These are phyloP conservation scores for Cubamyces lactineus DNA, from an alignment of 768 basidiomycete genomes.

Conservation along the genomic window DNA sequence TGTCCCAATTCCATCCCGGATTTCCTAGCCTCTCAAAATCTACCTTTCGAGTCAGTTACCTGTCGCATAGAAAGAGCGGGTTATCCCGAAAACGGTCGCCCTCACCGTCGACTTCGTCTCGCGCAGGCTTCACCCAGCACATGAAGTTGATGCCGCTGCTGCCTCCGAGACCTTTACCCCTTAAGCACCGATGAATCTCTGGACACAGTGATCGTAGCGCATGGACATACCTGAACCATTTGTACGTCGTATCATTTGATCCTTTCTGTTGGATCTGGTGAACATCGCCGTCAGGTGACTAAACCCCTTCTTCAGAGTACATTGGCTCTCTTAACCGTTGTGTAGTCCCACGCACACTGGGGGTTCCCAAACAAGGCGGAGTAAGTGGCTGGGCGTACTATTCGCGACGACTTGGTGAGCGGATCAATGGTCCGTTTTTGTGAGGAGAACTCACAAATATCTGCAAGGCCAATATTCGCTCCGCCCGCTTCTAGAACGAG, in stretches of 20 bases:
- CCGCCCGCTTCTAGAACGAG: slow-evolving; percentile 41
- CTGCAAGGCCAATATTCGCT: slow-evolving; percentile 23
- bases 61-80: too few species aligned
- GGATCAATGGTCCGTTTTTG: too few species aligned
- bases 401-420: too few species aligned
- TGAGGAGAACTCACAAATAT: slow-evolving; percentile 18
- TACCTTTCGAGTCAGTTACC: background rate
- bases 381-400: slow-evolving; percentile 27
- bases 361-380: slow-evolving; percentile 27
- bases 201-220: background rate
- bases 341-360: slow-evolving; percentile 24
- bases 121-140: slow-evolving; percentile 29
- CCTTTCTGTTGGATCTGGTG: slow-evolving; percentile 20
- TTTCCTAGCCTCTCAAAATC: slow-evolving; percentile 34
- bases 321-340: slow-evolving; percentile 21
- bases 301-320: too few species aligned
- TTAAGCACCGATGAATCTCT: background rate
- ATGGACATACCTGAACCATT: slow-evolving; percentile 20
- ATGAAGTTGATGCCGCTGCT: slow-evolving; percentile 33
- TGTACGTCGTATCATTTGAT: slow-evolving; percentile 8
- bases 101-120: slow-evolving; percentile 31
- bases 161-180: slow-evolving; percentile 35
- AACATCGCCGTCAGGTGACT: background rate
- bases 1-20: slow-evolving; percentile 34
- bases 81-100: background rate